A percentile compares a stretch with the other conserved stretches of the same genome.
Evolutionary conservation across 192 early-diverging fungal genomes (phyloP).

Genomic region (Backusella morwellensis): DNA sequence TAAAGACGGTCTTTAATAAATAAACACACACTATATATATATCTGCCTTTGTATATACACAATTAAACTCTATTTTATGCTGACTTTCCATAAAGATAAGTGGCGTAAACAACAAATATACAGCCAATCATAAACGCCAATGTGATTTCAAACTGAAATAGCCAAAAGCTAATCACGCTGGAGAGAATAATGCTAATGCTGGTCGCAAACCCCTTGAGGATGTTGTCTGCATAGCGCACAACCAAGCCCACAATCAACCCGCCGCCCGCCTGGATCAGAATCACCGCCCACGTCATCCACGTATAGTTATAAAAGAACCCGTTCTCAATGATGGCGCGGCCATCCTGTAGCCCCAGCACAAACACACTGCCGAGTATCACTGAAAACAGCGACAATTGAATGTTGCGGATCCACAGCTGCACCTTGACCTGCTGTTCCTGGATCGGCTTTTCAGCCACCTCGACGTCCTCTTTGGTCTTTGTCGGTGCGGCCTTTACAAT

Average conservation of each 20-base stretch:
- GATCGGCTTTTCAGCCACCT: neutral
- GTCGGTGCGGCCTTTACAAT: conserved; percentile 67
- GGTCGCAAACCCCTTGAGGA: conserved; percentile 96
- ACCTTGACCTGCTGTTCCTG: conserved; percentile 30
- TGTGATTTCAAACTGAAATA: conserved; percentile 80
- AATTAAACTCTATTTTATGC: neutral
- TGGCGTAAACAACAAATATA: conserved; percentile 64
- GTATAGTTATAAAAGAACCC: conserved; percentile 95
- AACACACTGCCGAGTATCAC: conserved; percentile 71
- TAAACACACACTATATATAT: neutral
- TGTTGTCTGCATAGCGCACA: conserved; percentile 97
- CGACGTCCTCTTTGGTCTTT: neutral
- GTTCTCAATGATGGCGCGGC: conserved; percentile 56
- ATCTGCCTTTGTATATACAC: neutral
- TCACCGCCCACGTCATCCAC: conserved; percentile 71
- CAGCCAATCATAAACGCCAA: conserved; percentile 70
- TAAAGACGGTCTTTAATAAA: neutral
- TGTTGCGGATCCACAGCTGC: conserved; percentile 86
- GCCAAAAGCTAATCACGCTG: conserved; percentile 73
- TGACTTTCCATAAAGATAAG: conserved; percentile 61
- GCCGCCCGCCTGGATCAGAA: conserved; percentile 84
- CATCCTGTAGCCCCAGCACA: conserved; percentile 80
- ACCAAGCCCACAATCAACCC: conserved; percentile 93
- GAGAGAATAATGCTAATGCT: conserved; percentile 94
- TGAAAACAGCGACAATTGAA: conserved; percentile 85